Base-by-base conservation (phyloP, 2,329 filamentous ascomycete species). In the Alternaria infectoria region DNA sequence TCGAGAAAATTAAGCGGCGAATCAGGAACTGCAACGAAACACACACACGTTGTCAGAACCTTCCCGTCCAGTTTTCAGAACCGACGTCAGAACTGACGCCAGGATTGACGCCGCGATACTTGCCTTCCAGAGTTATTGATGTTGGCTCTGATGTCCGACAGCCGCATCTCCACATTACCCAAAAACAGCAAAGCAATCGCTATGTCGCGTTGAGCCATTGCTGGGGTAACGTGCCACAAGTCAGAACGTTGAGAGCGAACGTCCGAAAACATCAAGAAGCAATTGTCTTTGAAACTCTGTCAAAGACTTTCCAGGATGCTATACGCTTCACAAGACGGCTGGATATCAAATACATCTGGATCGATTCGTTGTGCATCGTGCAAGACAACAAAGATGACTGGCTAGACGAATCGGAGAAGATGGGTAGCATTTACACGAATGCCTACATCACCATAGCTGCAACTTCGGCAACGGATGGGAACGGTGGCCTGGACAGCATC, bases 391-490 rank as follows among this genome's bases (percentile, higher is more conserved):
- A n/a, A 15, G 7, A 8, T 1, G 13, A 40, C 32, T 40, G 32
- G 32, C 15, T 40, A 1, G 4, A 1, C 0, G 32, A 40, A 3
- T 40, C 32, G 0, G 1, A 40, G 4, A 4, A 4, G 1, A 40
- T 40, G 32, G 32, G 32, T 5, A 4, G 4, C 8, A 4, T 40
- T 5, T 40, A 40, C 2, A 4, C 8, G 4, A 40, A 40, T 5
- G 32, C 32, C 9, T n/a, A 40, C 2, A 0, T 40, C 1, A 40
- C 32, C 9, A 10, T 40, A 0, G 32, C 32, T 17, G 32, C 32
- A 9, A 40, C 32, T 2, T 40, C 4, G 2, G 2, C 32, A 0
- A 9, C 8, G 0, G 8, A 40, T n/a, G 32, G 32, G 0, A 40
- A 1, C 2, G 32, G 2, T 17, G 32, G 32, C 5, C 15, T 40